These are phyloP conservation scores for Ampelomyces quisqualis DNA, from an alignment of 2,329 filamentous ascomycete genomes.

Conservation along the genomic window DNA sequence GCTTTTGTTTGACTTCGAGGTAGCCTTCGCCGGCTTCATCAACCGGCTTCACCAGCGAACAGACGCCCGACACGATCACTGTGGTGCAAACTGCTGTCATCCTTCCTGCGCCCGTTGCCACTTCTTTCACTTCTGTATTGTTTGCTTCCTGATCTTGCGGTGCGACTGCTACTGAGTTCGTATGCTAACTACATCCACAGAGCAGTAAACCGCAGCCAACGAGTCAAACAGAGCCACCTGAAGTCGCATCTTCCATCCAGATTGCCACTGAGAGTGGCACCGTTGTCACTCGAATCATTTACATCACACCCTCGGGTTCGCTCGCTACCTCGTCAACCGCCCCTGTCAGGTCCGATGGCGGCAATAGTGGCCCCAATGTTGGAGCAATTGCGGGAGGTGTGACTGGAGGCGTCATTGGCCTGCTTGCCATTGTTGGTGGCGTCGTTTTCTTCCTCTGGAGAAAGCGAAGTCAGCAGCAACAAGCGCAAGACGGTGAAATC, in stretches of 20 bases:
- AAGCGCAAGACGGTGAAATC: conserved; percentile 19
- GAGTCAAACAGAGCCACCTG: conserved; percentile 2
- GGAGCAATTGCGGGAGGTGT: conserved; percentile 52
- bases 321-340: conserved; percentile 11
- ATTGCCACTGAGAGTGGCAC: conserved; percentile 49
- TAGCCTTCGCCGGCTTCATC: conserved; percentile 39
- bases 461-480: conserved; percentile 26
- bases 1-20: conserved; percentile 35
- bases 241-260: conserved; percentile 14
- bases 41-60: conserved; percentile 24
- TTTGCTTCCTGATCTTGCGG: conserved; percentile 23
- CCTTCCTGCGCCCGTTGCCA: conserved; percentile 18
- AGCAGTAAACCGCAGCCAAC: conserved; percentile 15
- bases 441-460: conserved; percentile 46
- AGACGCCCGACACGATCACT: conserved; percentile 27
- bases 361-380: conserved; percentile 28
- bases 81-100: conserved; percentile 29
- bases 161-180: conserved; percentile 8
- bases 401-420: conserved; percentile 44
- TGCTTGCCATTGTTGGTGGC: conserved; percentile 40
- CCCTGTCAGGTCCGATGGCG: conserved; percentile 11
- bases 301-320: conserved; percentile 34
- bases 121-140: conserved; percentile 7
- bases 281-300: conserved; percentile 49
- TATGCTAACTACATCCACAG: conserved; percentile 13